These are phyloP conservation scores for Aspergillus affinis DNA, from an alignment of 495 filamentous ascomycete genomes.

Conservation along the genomic window DNA sequence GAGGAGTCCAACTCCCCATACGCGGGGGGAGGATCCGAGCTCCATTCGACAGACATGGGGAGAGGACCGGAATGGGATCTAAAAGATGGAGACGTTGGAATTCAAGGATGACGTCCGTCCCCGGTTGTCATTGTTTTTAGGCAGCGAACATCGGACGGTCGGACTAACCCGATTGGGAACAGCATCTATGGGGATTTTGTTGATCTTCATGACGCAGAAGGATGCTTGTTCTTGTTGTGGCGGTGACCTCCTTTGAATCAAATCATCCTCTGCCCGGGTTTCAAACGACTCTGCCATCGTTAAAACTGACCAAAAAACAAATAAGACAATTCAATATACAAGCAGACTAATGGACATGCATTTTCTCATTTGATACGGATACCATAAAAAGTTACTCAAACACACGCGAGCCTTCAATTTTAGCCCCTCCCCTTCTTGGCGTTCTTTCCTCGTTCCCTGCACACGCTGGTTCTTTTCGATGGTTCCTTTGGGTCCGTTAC, in stretches of 20 bases:
- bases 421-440: not conserved
- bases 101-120: no score
- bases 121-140: not conserved
- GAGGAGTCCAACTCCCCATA: not conserved
- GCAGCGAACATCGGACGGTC: not conserved
- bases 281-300: not conserved
- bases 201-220: not conserved
- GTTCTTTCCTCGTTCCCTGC: not conserved
- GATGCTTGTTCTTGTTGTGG: not conserved
- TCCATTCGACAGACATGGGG: not conserved
- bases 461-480: not conserved
- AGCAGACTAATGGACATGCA: not conserved
- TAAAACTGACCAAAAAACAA: not conserved
- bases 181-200: not conserved
- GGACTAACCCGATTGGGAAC: not conserved
- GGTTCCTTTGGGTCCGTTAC: slow-evolving; percentile 13
- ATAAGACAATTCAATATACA: not conserved
- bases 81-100: no score
- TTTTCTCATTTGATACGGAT: not conserved
- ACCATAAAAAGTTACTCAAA: not conserved
- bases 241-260: not conserved
- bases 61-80: not conserved
- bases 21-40: not conserved
- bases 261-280: not conserved
- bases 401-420: slow-evolving; percentile 2